Conservation (phyloP, 345 rosid genomes). For the Gossypium australe region DNA sequence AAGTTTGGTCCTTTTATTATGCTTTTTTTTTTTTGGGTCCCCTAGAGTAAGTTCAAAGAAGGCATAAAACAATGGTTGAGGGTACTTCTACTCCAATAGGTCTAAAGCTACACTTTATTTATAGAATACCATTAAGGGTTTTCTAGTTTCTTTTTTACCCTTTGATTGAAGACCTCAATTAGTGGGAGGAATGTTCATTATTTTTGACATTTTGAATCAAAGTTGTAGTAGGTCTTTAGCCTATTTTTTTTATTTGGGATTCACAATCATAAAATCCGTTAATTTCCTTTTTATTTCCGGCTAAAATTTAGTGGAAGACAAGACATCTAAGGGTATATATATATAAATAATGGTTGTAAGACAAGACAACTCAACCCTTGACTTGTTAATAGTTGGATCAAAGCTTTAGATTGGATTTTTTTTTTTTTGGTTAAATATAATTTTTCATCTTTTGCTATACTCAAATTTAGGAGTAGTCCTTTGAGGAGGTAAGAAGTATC, state of each 20-base stretch:
- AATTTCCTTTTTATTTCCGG: no score
- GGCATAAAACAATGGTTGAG: conserved; percentile 3
- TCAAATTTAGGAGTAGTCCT: no score
- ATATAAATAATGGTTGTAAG: no score
- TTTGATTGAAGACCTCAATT: neutral
- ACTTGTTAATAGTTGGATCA: neutral
- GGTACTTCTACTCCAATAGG: conserved; percentile 1
- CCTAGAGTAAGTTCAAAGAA: conserved; percentile 8
- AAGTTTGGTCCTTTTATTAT: neutral
- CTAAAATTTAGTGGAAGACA: no score
- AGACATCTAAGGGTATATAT: no score
- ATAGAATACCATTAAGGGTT: neutral
- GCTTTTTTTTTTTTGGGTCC: neutral
- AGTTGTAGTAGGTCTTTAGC: neutral
- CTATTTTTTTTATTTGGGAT: no score
- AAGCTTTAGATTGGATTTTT: no score
- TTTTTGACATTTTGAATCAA: neutral
- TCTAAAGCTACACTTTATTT: neutral
- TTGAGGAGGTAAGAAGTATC: no score
- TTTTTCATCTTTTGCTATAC: no score
- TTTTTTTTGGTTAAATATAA: no score
- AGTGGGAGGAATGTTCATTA: neutral
- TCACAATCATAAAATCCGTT: no score
- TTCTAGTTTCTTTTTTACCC: neutral
- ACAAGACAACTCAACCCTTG: no score